These are phyloP conservation scores for Cryptosporidium xiaoi DNA, from an alignment of 169 alveolate genomes.

Conservation along the genomic window DNA sequence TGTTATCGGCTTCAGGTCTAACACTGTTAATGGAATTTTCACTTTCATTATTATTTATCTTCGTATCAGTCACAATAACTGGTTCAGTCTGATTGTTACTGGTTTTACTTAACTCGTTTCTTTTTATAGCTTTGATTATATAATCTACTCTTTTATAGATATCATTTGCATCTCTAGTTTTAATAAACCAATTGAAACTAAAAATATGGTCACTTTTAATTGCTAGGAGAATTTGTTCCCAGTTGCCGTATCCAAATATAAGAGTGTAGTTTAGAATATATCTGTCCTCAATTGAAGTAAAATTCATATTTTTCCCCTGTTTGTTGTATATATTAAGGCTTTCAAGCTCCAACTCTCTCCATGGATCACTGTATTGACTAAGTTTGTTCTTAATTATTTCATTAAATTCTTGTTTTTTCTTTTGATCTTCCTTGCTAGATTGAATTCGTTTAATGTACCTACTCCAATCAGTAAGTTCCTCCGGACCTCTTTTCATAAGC, in stretches of 20 bases:
- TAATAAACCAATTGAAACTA: slow-evolving; percentile 81
- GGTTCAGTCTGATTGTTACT: slow-evolving; percentile 8
- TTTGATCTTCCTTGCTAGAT: slow-evolving; percentile 35
- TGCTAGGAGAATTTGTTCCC: slow-evolving; percentile 81
- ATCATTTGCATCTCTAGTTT: slow-evolving; percentile 81
- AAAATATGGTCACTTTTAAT: slow-evolving; percentile 80
- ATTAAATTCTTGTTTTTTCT: slow-evolving; percentile 28
- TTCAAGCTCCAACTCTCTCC: slow-evolving; percentile 63
- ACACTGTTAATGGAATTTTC: not conserved
- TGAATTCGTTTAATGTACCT: slow-evolving; percentile 34
- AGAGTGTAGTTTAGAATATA: slow-evolving; percentile 79
- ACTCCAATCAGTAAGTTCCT: slow-evolving; percentile 52
- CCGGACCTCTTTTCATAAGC: slow-evolving; percentile 33
- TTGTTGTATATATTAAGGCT: slow-evolving; percentile 33
- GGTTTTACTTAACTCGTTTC: not conserved
- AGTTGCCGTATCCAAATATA: slow-evolving; percentile 82
- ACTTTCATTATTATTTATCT: not conserved
- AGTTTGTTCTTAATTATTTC: slow-evolving; percentile 22
- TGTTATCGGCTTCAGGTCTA: not conserved
- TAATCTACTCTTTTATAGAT: slow-evolving; percentile 83
- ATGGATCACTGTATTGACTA: slow-evolving; percentile 11
- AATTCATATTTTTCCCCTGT: slow-evolving; percentile 29
- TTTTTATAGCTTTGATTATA: slow-evolving; percentile 80
- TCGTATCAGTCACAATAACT: not conserved
- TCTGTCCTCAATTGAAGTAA: slow-evolving; percentile 79